phyloP scores from a whole-genome alignment of 805 yeast species.

The Torulaspora maleeae region DNA sequence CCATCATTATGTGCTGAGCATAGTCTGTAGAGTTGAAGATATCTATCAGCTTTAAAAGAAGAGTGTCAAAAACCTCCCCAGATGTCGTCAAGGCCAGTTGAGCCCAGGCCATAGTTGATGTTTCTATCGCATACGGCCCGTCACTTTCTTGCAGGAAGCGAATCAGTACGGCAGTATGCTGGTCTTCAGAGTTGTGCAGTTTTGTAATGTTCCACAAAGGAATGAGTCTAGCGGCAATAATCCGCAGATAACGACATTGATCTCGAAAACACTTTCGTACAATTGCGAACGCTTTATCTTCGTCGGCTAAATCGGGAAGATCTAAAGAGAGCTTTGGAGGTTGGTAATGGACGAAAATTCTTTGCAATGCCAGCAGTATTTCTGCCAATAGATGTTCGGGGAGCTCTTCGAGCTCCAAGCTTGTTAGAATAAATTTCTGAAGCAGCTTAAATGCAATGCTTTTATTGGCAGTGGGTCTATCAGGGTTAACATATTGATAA shows the following conservation, averaged over 20 bases:
- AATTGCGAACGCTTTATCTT: slow-evolving; percentile 36
- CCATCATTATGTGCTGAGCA: slow-evolving; percentile 58
- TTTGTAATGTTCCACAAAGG: slow-evolving; percentile 46
- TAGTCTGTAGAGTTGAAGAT: slow-evolving; percentile 60
- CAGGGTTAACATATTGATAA: slow-evolving; percentile 22
- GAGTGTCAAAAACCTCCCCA: slow-evolving; percentile 64
- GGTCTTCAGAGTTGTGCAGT: slow-evolving; percentile 39
- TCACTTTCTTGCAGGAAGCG: slow-evolving; percentile 39
- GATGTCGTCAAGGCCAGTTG: slow-evolving; percentile 56
- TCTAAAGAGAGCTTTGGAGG: slow-evolving; percentile 40
- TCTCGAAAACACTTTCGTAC: slow-evolving; percentile 39
- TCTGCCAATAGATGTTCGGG: slow-evolving; percentile 39
- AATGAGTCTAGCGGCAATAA: slow-evolving; percentile 47
- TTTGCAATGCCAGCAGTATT: slow-evolving; percentile 43
- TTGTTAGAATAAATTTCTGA: slow-evolving; percentile 23
- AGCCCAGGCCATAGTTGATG: slow-evolving; percentile 57
- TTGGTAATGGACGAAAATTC: slow-evolving; percentile 49
- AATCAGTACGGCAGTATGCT: slow-evolving; percentile 44
- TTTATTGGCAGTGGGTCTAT: slow-evolving; percentile 30
- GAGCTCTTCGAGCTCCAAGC: slow-evolving; percentile 22
- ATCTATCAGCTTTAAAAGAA: slow-evolving; percentile 61
- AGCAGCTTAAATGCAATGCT: slow-evolving; percentile 29
- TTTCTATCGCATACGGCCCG: slow-evolving; percentile 48
- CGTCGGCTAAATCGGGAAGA: slow-evolving; percentile 4
- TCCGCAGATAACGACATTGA: slow-evolving; percentile 51